Evolutionary conservation across 495 filamentous ascomycete species (phyloP), one percentile per base, ranked within the genome.

Genomic region (Aspergillus saccharolyticus): DNA sequence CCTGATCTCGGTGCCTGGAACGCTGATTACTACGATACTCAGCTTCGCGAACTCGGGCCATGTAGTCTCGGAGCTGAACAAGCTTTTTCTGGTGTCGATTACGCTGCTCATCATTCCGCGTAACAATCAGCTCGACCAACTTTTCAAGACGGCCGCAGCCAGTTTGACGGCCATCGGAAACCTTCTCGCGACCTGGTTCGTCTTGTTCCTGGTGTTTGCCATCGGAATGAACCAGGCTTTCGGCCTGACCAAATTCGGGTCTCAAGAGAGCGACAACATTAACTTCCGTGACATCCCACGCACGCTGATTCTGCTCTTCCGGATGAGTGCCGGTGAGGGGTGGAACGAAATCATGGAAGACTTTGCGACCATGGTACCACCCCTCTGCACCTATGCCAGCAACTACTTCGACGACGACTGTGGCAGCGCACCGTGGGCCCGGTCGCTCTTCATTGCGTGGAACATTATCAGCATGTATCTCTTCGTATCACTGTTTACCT

Each of bases 381-480:
- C 94, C 0, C 73, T 85, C 52, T 99, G 94, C 73, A 88, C 89
- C 1, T 74, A 81, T 7, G 79, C 78, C 16, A 52, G 67, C 4
- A 78, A 78, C 17, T 95, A 93, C 66, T 88, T 89, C 58, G 71
- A 89, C n/a, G 89, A 89, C 64, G 95, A 97, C 75, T 99, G 94
- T 66, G 94, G 94, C 33, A 93, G 94, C 70, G 80, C 81, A 21
- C 80, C 83, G 44, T 97, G 94, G 89, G 91, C 94, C 16, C 81
- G 89, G 33, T 80, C 81, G 45, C 77, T 99, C 30, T 97, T 99
- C 76, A 90, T 97, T 56, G 81, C 88, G 12, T 99, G 94, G 94
- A 99, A 99, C 75, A 90, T 99, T 64, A 81, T 97, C 68, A 97
- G 93, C 87, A 97, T 99, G 94, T 99, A 97, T 73, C 94, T 99